Conservation (phyloP, 2,329 filamentous ascomycete species). For the Trichoderma oligosporum region DNA sequence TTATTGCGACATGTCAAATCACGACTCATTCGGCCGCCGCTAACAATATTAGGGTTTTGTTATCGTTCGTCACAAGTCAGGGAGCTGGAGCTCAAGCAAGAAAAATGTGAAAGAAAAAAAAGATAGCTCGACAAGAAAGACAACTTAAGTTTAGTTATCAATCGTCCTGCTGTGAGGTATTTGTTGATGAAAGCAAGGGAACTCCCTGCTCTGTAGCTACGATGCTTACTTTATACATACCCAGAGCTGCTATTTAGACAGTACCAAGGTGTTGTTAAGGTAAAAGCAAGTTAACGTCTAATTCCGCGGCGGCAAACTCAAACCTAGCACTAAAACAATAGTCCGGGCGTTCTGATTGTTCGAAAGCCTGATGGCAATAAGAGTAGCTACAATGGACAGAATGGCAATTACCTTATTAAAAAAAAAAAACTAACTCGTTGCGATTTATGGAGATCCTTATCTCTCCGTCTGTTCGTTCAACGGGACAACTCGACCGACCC, state of each 20-base stretch:
- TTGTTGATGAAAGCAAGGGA: constrained; percentile 1
- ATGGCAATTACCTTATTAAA: no score
- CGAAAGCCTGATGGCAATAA: neutral
- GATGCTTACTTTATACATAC: no score
- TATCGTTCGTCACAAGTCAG: no score
- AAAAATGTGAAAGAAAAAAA: neutral
- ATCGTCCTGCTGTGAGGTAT: constrained; percentile 6
- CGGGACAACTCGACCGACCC: no score
- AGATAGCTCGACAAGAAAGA: neutral
- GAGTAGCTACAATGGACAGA: no score
- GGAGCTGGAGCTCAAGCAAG: constrained; percentile 10
- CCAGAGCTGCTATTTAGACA: neutral
- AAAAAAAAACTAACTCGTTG: no score
- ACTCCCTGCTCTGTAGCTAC: neutral
- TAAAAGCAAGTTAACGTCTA: no score
- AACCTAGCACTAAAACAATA: no score
- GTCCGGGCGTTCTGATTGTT: constrained; percentile 3
- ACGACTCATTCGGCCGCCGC: constrained; percentile 8
- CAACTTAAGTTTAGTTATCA: no score
- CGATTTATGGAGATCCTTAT: no score
- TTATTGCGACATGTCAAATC: neutral
- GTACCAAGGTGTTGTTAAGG: no score
- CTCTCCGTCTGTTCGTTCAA: no score
- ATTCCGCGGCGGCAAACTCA: constrained; percentile 11
- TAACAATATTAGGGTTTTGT: neutral